These are phyloP conservation scores for Solanum tacnaense DNA, from an alignment of 257 asterid species.

Conservation along the genomic window DNA sequence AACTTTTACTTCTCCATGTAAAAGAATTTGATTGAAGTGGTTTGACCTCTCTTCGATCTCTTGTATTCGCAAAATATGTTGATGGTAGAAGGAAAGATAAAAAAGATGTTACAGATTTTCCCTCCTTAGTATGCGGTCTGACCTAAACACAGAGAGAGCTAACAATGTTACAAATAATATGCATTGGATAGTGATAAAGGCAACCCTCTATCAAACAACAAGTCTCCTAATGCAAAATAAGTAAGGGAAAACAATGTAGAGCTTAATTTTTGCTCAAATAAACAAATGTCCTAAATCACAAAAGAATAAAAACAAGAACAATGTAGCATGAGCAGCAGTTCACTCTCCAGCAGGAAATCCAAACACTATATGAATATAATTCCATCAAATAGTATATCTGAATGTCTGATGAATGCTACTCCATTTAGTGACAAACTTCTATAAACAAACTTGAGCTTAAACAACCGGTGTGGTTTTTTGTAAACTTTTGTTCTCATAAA, in stretches of 20 bases:
- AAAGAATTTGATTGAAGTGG: slow-evolving; percentile 42
- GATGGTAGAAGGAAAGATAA: slow-evolving; percentile 56
- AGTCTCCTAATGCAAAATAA: not conserved
- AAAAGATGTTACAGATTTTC: slow-evolving; percentile 44
- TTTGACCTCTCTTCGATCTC: slow-evolving; percentile 22
- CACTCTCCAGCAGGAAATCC: not conserved
- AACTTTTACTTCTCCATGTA: slow-evolving; percentile 64
- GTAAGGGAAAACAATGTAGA: not conserved
- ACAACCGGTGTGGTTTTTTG: not conserved
- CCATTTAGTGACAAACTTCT: not conserved
- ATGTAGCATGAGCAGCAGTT: not conserved
- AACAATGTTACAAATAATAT: slow-evolving; percentile 21
- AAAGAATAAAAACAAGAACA: not conserved
- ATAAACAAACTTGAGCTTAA: not conserved
- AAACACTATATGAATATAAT: not conserved
- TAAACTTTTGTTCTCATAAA: not conserved
- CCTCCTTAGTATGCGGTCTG: slow-evolving; percentile 41
- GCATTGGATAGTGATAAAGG: not conserved
- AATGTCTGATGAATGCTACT: not conserved
- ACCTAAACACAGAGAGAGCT: slow-evolving; percentile 43
- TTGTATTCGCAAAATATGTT: slow-evolving; percentile 42
- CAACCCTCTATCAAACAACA: not conserved
- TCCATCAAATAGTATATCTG: not conserved
- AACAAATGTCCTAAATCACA: not conserved
- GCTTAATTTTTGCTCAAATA: not conserved